A percentile compares a stretch with the other conserved stretches of the same genome.
Conservation (phyloP, 2,329 filamentous ascomycete species). For the Whalleya microplaca region DNA sequence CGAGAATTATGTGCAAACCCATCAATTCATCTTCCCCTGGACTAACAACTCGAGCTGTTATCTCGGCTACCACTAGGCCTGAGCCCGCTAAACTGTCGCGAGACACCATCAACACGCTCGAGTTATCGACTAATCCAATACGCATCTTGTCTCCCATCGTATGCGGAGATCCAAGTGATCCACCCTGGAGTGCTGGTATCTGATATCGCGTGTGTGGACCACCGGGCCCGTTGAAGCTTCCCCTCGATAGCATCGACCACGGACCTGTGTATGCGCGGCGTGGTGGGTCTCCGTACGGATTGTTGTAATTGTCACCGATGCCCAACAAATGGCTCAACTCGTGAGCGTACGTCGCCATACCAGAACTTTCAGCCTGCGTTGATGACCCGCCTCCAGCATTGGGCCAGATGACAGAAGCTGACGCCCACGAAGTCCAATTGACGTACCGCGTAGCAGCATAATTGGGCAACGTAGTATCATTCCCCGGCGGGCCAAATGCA, state of each 20-base stretch:
- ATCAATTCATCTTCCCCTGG: conserved; percentile 44
- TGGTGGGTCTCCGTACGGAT: conserved; percentile 50
- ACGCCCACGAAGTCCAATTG: conserved; percentile 56
- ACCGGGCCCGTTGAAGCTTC: conserved; percentile 56
- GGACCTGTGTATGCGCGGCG: conserved; percentile 54
- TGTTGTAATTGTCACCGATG: conserved; percentile 61
- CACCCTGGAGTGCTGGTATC: conserved; percentile 52
- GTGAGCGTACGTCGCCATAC: conserved; percentile 57
- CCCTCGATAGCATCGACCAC: conserved; percentile 56
- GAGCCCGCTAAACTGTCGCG: conserved; percentile 46
- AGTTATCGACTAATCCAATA: conserved; percentile 50
- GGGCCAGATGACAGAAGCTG: conserved; percentile 56
- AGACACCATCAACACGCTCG: conserved; percentile 49
- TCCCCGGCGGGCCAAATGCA: conserved; percentile 51
- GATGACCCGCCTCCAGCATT: conserved; percentile 57
- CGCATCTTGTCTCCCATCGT: conserved; percentile 57
- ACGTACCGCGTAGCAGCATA: conserved; percentile 56
- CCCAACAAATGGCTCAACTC: conserved; percentile 55
- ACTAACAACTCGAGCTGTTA: conserved; percentile 52
- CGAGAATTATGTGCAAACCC: conserved; percentile 52
- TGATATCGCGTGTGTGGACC: conserved; percentile 58
- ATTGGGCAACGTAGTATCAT: conserved; percentile 45
- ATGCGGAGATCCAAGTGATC: conserved; percentile 54
- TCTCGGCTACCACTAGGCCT: conserved; percentile 48
- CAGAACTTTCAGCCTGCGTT: conserved; percentile 56